These are phyloP conservation scores for Talaromyces thailandensis DNA, from an alignment of 495 filamentous ascomycete genomes.

Conservation along the genomic window DNA sequence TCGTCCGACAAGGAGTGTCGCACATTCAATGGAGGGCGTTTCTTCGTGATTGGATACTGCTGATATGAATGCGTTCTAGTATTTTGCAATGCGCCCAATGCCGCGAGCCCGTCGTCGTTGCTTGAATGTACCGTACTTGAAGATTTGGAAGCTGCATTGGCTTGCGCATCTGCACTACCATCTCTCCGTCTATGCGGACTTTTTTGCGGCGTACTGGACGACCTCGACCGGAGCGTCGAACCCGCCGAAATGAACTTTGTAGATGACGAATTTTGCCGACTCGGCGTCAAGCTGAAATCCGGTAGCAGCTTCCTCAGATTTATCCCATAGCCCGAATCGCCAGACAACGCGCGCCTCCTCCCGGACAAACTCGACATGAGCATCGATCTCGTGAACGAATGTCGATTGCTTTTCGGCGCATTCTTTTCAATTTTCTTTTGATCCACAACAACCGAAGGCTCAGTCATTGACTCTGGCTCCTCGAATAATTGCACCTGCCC, in stretches of 20 bases:
- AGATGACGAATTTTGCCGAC: neutral
- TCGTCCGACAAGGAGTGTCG: constrained; percentile 66
- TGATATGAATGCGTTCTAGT: constrained; percentile 1
- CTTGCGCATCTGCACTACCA: neutral
- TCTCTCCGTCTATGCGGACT: neutral
- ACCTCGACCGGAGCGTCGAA: neutral
- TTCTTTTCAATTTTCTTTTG: neutral
- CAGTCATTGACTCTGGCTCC: neutral
- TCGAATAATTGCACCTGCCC: neutral
- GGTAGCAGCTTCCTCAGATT: neutral
- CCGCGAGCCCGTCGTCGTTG: neutral
- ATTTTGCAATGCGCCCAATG: neutral
- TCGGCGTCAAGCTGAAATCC: constrained; percentile 1
- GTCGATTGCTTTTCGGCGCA: neutral
- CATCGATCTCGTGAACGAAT: constrained; percentile 21
- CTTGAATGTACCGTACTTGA: neutral
- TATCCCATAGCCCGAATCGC: neutral
- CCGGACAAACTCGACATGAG: constrained; percentile 16
- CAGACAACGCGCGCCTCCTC: neutral
- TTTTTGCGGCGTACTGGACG: neutral
- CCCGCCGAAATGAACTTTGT: neutral
- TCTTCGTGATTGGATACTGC: neutral
- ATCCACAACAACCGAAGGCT: neutral
- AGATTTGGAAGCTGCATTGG: neutral
- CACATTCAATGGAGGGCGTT: constrained; percentile 20